Evolutionary conservation across 75 land plant species (phyloP), one percentile per base, ranked within the genome.

Genomic region (Selaginella tamariscina): DNA sequence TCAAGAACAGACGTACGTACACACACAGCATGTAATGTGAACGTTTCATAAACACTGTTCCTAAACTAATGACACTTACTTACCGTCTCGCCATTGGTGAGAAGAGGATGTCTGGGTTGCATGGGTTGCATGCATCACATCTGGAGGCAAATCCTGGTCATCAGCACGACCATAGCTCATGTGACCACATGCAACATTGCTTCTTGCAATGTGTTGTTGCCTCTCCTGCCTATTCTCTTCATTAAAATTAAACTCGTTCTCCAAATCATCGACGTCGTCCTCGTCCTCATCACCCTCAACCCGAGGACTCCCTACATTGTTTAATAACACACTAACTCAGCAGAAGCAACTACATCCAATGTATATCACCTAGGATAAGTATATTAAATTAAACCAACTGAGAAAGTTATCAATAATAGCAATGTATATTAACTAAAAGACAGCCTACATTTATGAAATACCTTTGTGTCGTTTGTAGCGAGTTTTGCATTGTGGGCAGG

Each of bases 11-110:
- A n/a, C n/a, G n/a, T n/a, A n/a, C n/a, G n/a, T n/a, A n/a, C n/a
- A n/a, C n/a, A n/a, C n/a, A n/a, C n/a, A n/a, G n/a, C n/a, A n/a
- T n/a, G n/a, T n/a, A n/a, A n/a, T n/a, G n/a, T n/a, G n/a, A n/a
- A n/a, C n/a, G n/a, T n/a, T n/a, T n/a, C n/a, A n/a, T n/a, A n/a
- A n/a, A n/a, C n/a, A n/a, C n/a, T n/a, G n/a, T n/a, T n/a, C n/a
- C n/a, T n/a, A n/a, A n/a, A n/a, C n/a, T n/a, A 28, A 70, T 1
- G 2, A 27, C 32, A 27, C 28, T 9, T 2, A 29, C 82, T 33
- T 70, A 86, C 94, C 83, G 77, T 87, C 70, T 84, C 72, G 24
- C 86, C 91, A 71, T 94, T 82, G 27, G 98, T 90, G 32, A 94
- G 79, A 32, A 87, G 82, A 30, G 86, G 98, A 27, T 84, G 65